Evolutionary conservation across 2,329 filamentous ascomycete species (phyloP).

Genomic region (Beauveria asiatica): DNA sequence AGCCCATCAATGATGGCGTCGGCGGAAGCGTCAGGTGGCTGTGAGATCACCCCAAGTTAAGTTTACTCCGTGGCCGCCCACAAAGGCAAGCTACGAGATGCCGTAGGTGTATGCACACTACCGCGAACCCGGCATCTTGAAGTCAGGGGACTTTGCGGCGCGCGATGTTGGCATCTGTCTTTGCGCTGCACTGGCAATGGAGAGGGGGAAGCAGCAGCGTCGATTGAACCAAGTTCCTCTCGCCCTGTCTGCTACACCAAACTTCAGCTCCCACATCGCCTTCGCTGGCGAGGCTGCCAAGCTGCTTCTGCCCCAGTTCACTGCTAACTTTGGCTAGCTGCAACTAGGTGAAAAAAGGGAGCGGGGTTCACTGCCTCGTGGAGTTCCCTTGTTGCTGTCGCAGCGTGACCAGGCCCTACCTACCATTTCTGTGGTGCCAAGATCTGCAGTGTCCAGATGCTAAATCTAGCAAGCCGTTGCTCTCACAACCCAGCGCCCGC

Average conservation of each 20-base stretch:
- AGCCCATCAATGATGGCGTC: not conserved
- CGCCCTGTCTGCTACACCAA: not conserved
- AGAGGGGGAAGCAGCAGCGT: not conserved
- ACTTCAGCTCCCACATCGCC: not conserved
- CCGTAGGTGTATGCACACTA: not conserved
- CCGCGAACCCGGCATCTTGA: not conserved
- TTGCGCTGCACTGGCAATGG: not conserved
- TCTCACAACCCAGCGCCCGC: not conserved
- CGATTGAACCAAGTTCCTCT: not conserved
- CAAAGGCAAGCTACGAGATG: not conserved
- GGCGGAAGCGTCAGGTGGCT: not conserved
- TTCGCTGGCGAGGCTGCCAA: slow-evolving; percentile 2
- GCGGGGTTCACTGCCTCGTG: slow-evolving; percentile 6
- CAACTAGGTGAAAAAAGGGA: not conserved
- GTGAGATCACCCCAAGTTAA: not conserved
- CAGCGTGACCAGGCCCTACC: not conserved
- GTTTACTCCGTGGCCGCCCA: not conserved
- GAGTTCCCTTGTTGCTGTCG: not conserved
- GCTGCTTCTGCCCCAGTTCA: not conserved
- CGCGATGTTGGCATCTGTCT: not conserved
- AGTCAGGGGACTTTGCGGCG: not conserved
- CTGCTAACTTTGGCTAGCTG: not conserved
- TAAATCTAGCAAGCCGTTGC: not conserved
- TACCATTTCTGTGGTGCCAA: slow-evolving; percentile 6
- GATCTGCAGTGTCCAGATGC: slow-evolving; percentile 8